Evolutionary conservation across 1,284 basidiomycete species (phyloP).

Genomic region (Sporisorium graminicola): DNA sequence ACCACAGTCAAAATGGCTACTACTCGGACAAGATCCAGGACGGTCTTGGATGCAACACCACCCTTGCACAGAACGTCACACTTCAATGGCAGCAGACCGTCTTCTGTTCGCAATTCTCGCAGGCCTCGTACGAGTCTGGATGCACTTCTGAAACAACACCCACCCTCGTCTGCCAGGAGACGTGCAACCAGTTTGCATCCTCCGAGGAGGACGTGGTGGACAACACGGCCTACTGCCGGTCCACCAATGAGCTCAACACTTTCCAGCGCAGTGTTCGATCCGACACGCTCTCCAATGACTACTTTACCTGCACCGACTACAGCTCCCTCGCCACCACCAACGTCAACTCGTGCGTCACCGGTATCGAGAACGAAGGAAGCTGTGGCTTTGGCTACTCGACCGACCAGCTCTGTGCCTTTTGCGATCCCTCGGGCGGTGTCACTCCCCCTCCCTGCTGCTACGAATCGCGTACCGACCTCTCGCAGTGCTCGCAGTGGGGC

Average conservation of each 20-base stretch:
- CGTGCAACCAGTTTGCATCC: slow-evolving; percentile 55
- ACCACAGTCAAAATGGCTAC: slow-evolving; percentile 65
- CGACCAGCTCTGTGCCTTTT: slow-evolving; percentile 70
- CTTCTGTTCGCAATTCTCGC: slow-evolving; percentile 63
- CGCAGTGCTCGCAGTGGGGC: slow-evolving; percentile 56
- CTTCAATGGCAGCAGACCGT: slow-evolving; percentile 64
- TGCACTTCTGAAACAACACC: slow-evolving; percentile 58
- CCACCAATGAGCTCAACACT: slow-evolving; percentile 54
- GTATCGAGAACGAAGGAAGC: slow-evolving; percentile 71
- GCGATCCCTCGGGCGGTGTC: slow-evolving; percentile 60
- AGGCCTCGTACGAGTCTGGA: slow-evolving; percentile 54
- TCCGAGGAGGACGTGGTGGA: slow-evolving; percentile 57
- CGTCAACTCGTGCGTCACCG: slow-evolving; percentile 69
- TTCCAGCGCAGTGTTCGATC: slow-evolving; percentile 58
- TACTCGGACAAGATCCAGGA: slow-evolving; percentile 49
- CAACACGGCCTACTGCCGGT: slow-evolving; percentile 60
- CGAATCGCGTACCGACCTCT: slow-evolving; percentile 57
- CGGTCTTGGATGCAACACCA: slow-evolving; percentile 60
- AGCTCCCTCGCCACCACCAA: slow-evolving; percentile 70
- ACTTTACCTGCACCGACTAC: slow-evolving; percentile 70
- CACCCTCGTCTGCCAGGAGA: slow-evolving; percentile 64
- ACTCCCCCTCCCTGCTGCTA: slow-evolving; percentile 58
- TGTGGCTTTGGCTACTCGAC: slow-evolving; percentile 71
- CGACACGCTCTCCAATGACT: slow-evolving; percentile 70
- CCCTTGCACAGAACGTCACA: slow-evolving; percentile 54